phyloP scores from a whole-genome alignment of 202 grass and related monocot genomes.

The Hordeum pubiflorum region DNA sequence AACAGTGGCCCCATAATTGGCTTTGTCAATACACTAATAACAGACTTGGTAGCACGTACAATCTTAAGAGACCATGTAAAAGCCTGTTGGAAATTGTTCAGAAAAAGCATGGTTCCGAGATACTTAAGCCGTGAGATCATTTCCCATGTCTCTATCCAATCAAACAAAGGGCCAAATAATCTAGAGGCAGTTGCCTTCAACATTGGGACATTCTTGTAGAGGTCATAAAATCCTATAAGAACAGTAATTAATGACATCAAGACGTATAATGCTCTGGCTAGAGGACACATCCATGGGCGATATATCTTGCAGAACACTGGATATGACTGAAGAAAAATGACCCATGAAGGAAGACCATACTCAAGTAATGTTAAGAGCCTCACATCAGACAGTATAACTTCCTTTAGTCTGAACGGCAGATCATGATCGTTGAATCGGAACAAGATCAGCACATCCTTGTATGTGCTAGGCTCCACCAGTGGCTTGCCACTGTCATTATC shows the following conservation, averaged over 20 bases:
- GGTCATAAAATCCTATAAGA: conserved; percentile 95
- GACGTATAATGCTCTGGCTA: conserved; percentile 64
- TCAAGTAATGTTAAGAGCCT: conserved; percentile 87
- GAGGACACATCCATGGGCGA: conserved; percentile 92
- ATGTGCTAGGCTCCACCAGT: conserved; percentile 44
- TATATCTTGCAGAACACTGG: conserved; percentile 94
- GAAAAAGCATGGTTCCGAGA: conserved; percentile 94
- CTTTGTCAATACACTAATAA: conserved; percentile 56
- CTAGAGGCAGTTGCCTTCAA: conserved; percentile 82
- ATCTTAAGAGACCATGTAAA: conserved; percentile 72
- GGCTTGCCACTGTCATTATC: conserved; percentile 30
- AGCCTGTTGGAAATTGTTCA: conserved; percentile 76
- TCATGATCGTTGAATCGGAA: conserved; percentile 72
- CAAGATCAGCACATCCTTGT: conserved; percentile 76
- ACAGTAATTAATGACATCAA: conserved; percentile 79
- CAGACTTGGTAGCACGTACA: conserved; percentile 47
- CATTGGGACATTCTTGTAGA: conserved; percentile 97
- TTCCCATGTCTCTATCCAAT: conserved; percentile 98
- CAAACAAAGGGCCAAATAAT: conserved; percentile 92
- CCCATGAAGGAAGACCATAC: conserved; percentile 93
- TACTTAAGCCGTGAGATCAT: conserved; percentile 94
- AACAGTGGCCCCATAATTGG: conserved; percentile 57
- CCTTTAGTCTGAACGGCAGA: conserved; percentile 69
- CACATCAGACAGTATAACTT: conserved; percentile 75
- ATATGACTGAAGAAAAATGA: conserved; percentile 93